Conservation (phyloP, 208 protist species). For the Acanthamoeba polyphaga region DNA sequence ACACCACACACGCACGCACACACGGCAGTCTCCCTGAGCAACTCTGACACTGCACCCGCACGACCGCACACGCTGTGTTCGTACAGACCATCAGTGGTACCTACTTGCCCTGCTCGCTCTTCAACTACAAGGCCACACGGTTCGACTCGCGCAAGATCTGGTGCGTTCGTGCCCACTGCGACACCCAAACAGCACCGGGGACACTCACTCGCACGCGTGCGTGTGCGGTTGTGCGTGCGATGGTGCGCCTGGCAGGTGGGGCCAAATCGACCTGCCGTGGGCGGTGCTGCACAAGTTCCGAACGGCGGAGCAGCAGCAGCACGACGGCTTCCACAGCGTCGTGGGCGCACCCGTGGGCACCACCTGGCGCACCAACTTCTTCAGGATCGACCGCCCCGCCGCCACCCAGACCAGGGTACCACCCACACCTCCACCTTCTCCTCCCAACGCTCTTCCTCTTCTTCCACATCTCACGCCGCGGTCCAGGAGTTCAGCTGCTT, state of each 20-base stretch:
- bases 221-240: background rate
- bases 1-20: background rate
- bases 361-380: constrained; percentile 26
- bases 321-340: background rate
- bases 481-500: constrained; percentile 23
- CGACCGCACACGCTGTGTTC: background rate
- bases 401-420: constrained; percentile 1
- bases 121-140: constrained; percentile 6
- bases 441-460: too few relatives aligned
- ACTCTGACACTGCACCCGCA: background rate
- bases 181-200: background rate
- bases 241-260: background rate
- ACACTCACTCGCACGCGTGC: background rate
- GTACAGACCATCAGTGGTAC: background rate
- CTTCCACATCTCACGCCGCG: too few relatives aligned
- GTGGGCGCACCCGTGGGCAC: background rate
- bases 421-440: too few relatives aligned
- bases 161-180: background rate
- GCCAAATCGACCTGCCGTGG: constrained; percentile 28
- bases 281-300: background rate
- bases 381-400: background rate
- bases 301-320: background rate
- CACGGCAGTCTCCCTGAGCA: background rate
- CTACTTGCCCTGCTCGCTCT: constrained; percentile 12
- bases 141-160: constrained; percentile 11